Base-by-base conservation (phyloP, 805 yeast genomes). In the Metschnikowia borealis region DNA sequence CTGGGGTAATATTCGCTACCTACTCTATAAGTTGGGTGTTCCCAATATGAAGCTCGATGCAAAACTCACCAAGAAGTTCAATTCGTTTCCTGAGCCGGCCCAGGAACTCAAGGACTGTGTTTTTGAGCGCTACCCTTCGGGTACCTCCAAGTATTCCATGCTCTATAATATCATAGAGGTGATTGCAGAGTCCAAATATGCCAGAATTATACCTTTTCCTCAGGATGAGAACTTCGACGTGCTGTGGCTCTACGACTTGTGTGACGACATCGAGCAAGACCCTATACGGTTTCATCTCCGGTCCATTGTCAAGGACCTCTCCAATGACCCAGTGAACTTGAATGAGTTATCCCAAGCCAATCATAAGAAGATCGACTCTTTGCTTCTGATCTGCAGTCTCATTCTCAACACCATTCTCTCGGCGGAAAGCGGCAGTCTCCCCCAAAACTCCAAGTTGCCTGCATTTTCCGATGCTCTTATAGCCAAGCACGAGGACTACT, bases 1-100 rank as follows among this genome's bases (percentile, higher is more conserved):
- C 60, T 80, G 83, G 83, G 78, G 79, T 26, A 73, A 77, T 49
- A 78, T 75, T 46, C 71, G 73, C 52, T 81, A 82, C 3, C 65
- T 78, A 14, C 58, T 80, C 34, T 65, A 70, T 55, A 70, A 68
- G 52, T 57, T 79, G 44, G 73, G 69, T 6, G 71, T 65, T 38
- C 77, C 71, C 42, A 66, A 61, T 39, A 53, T 80, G 23, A 61
- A 63, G 36, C 55, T 76, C 0, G 67, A 68, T 31, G 59, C 59
- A 7, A 67, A 61, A 11, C 55, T 71, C 29, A 54, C 53, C 8
- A 54, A 54, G 21, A 55, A 54, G n/a, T 79, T 75, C 53, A 61
- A 59, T 15, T 39, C 46, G 8, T 77, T 78, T 52, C 82, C 82
- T 1, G 67, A 63, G 7, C 77, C 78, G 3, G 62, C 66, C 3